These are phyloP conservation scores for Rhodotorula sp. DNA, from an alignment of 1,284 basidiomycete species.

Conservation along the genomic window DNA sequence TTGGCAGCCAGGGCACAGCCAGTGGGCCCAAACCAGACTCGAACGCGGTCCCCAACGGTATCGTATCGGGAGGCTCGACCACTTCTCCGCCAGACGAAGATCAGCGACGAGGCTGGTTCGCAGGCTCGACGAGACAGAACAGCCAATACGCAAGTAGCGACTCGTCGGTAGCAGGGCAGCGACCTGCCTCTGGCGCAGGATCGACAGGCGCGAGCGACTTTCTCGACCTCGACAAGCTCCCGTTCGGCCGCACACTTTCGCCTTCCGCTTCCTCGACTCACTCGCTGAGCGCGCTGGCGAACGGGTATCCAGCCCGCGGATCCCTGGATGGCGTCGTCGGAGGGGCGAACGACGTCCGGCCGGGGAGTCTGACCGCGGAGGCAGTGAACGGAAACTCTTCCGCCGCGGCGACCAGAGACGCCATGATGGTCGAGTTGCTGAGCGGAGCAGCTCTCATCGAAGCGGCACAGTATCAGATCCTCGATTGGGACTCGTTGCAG, in stretches of 20 bases:
- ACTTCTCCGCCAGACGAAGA: too few relatives aligned
- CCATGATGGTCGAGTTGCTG: constrained; percentile 37
- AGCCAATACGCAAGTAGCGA: too few relatives aligned
- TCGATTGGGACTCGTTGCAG: constrained; percentile 38
- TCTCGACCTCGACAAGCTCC: constrained; percentile 11
- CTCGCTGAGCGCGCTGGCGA: not conserved
- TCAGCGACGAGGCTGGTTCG: too few relatives aligned
- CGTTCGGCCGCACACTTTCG: constrained; percentile 19
- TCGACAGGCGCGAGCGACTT: not conserved
- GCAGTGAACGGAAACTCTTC: not conserved
- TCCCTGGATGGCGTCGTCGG: too few relatives aligned
- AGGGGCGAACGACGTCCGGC: not conserved
- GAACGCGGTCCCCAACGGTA: too few relatives aligned
- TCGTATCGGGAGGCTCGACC: too few relatives aligned
- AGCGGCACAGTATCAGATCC: constrained; percentile 30
- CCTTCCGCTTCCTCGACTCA: not conserved
- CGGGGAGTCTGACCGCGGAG: not conserved
- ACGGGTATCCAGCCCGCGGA: not conserved
- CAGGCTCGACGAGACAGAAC: too few relatives aligned
- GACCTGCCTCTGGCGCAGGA: too few relatives aligned
- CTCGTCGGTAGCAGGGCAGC: too few relatives aligned
- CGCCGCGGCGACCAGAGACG: constrained; percentile 15
- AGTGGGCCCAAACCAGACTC: too few relatives aligned
- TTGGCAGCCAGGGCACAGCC: too few relatives aligned
- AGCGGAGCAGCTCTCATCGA: constrained; percentile 37